Percentiles rank a stretch among this genome's conserved stretches.
Evolutionary conservation across 1,284 basidiomycete species (phyloP).

Genomic region (Heterobasidion irregulare): DNA sequence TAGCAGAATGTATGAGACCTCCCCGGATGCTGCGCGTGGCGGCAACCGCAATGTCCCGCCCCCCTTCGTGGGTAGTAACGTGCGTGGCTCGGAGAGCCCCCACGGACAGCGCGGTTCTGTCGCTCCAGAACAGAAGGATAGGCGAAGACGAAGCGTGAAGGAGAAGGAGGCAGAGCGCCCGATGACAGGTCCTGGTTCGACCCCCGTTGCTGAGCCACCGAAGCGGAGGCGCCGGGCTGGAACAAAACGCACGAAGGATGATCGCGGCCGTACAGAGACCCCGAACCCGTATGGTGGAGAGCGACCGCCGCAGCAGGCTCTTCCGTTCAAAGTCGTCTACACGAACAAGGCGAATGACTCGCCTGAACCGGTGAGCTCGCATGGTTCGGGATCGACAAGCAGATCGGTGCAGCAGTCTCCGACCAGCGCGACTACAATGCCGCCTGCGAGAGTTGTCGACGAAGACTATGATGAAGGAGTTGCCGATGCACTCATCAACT

Average conservation of each 20-base stretch:
- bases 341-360: slow-evolving; percentile 29
- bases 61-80: slow-evolving; percentile 12
- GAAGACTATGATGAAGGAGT: slow-evolving; percentile 80
- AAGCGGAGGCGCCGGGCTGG: slow-evolving; percentile 36
- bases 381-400: slow-evolving; percentile 48
- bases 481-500: slow-evolving; percentile 61
- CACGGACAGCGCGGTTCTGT: slow-evolving; percentile 23
- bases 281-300: slow-evolving; percentile 18
- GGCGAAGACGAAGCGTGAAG: slow-evolving; percentile 21
- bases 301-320: slow-evolving; percentile 15
- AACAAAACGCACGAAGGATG: slow-evolving; percentile 28
- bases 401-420: slow-evolving; percentile 56
- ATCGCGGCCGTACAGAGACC: slow-evolving; percentile 23
- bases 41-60: slow-evolving; percentile 9
- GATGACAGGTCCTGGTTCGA: slow-evolving; percentile 10
- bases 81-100: slow-evolving; percentile 33
- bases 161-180: slow-evolving; percentile 30
- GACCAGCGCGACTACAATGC: slow-evolving; percentile 45
- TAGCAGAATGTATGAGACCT: not conserved
- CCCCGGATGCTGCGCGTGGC: not conserved
- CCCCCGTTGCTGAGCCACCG: slow-evolving; percentile 16
- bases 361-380: slow-evolving; percentile 53
- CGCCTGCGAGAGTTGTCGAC: slow-evolving; percentile 59
- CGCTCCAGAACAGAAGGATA: slow-evolving; percentile 12
- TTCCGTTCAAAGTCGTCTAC: slow-evolving; percentile 29